These are phyloP conservation scores for Suhomyces emberorum DNA, from an alignment of 805 yeast genomes.

Conservation along the genomic window DNA sequence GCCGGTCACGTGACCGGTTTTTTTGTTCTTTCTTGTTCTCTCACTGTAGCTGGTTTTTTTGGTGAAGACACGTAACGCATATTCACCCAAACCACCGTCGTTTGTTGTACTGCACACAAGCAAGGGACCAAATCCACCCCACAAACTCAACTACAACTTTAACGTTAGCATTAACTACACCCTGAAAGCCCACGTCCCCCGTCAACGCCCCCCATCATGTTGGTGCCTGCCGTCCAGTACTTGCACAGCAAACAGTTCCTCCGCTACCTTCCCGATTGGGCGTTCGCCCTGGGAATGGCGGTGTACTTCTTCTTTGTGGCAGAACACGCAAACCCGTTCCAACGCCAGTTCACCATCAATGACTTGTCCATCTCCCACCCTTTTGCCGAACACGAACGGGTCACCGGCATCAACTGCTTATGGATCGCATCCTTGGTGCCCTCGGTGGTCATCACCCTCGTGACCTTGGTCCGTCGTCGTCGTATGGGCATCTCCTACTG, in stretches of 20 bases:
- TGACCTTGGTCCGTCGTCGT: slow-evolving; percentile 31
- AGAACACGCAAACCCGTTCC: slow-evolving; percentile 33
- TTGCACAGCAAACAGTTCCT: slow-evolving; percentile 8
- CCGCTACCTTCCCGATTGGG: slow-evolving; percentile 27
- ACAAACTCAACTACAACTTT: too few relatives aligned
- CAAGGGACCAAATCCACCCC: too few relatives aligned
- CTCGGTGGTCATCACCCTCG: slow-evolving; percentile 15
- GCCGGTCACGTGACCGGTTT: not conserved
- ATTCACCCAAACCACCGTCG: too few relatives aligned
- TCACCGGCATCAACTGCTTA: slow-evolving; percentile 27
- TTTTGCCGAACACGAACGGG: slow-evolving; percentile 31
- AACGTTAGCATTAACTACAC: too few relatives aligned
- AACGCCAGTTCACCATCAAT: slow-evolving; percentile 30
- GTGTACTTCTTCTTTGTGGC: slow-evolving; percentile 31
- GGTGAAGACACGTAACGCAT: too few relatives aligned
- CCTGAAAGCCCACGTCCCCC: too few relatives aligned
- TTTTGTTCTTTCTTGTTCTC: too few relatives aligned
- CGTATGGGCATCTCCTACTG: slow-evolving; percentile 4
- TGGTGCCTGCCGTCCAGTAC: slow-evolving; percentile 5
- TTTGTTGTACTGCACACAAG: too few relatives aligned
- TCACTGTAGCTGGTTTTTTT: too few relatives aligned
- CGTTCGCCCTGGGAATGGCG: slow-evolving; percentile 19
- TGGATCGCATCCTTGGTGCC: slow-evolving; percentile 27
- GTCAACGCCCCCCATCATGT: slow-evolving; percentile 2
- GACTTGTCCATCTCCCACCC: slow-evolving; percentile 38